Evolutionary conservation across 169 alveolate genomes (phyloP), one percentile per base, ranked within the genome.

Genomic region (Eimeria tenella): DNA sequence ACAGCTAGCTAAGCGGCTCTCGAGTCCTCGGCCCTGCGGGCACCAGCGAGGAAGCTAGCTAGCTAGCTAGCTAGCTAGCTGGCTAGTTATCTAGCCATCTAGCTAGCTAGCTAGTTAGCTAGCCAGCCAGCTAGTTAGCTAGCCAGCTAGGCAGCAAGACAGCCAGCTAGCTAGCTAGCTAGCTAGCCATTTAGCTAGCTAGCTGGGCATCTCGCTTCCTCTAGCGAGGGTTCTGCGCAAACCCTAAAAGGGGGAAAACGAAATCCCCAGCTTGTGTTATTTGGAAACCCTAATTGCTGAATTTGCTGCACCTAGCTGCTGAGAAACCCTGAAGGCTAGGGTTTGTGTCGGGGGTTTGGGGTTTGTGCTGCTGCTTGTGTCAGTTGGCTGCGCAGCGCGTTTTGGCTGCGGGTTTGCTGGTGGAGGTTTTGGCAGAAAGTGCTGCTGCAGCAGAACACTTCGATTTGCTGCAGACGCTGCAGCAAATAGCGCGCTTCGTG

Each of bases 341-440:
- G 75, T 68, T 68, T 68, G 75, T 31, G 75, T 68, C 23, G 11
- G 19, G 23, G 10, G 4, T 65, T 65, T 74, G 50, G 55, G 84
- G 84, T 74, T 23, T 71, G 82, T 71, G 82, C 56, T 71, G 50
- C 82, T 31, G 42, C 42, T 31, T 58, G 68, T 58, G 68, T 13
- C 68, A 71, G 82, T 11, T 71, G 50, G 82, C 82, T 42, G 19
- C 82, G 9, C 82, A 71, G 82, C 82, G 82, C 17, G 82, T 71
- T 42, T 42, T 71, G 55, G 82, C 82, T 9, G 82, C 82, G 5
- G 82, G 55, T n/a, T 21, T 71, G 19, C 55, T 71, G 55, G 82
- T 71, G 82, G 82, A 71, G 55, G 82, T 23, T 23, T 71, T 71
- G 55, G 50, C 82, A 2, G 82, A 71, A 31, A 52, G 82, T 15